Evolutionary conservation across 306 rosid species (phyloP).

Genomic region (Styphnolobium japonicum): DNA sequence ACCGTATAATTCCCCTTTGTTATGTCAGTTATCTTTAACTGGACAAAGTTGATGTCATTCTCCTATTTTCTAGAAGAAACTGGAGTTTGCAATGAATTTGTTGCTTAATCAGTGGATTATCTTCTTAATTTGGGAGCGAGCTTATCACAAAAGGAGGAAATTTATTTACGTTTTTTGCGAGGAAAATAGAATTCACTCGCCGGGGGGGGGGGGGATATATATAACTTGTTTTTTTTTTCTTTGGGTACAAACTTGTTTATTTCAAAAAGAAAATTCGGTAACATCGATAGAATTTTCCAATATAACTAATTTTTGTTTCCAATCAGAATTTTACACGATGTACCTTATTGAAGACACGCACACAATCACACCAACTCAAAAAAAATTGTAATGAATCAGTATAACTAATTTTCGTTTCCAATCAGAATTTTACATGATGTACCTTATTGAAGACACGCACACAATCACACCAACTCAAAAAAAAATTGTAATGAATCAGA

Average conservation of each 20-base stretch:
- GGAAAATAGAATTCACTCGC: neutral
- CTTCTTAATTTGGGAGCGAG: neutral
- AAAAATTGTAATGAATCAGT: neutral
- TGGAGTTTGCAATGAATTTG: neutral
- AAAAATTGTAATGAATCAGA: neutral
- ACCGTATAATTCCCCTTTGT: neutral
- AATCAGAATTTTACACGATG: neutral
- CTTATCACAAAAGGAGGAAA: neutral
- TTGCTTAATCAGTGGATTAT: neutral
- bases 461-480: slow-evolving; percentile 24
- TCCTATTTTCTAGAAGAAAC: neutral
- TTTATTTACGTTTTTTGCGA: neutral
- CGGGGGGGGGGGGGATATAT: too few relatives aligned
- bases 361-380: slow-evolving; percentile 26
- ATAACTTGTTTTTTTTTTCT: neutral
- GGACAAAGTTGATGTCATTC: neutral
- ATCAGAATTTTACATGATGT: neutral
- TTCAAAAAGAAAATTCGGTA: neutral
- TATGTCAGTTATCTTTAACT: neutral
- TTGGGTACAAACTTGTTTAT: too few relatives aligned
- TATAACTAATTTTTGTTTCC: neutral
- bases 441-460: slow-evolving; percentile 5
- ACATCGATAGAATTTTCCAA: neutral
- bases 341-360: neutral
- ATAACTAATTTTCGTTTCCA: neutral